Conservation (phyloP, 1,139 yeast genomes). For the Magnusiomyces fungicola region DNA sequence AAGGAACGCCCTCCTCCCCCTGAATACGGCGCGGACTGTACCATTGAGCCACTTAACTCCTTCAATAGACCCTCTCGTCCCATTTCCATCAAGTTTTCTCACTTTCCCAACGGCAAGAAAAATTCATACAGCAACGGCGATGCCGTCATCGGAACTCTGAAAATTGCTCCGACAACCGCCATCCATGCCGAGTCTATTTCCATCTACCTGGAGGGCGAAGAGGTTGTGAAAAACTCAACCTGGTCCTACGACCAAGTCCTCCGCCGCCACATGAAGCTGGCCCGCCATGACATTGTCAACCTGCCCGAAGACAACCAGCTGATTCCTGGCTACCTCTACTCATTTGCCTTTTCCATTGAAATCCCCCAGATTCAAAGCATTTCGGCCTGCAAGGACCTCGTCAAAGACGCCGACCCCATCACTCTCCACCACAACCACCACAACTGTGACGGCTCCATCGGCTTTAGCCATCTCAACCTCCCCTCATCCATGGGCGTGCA, state of each 20-base stretch:
- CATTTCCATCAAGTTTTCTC: neutral
- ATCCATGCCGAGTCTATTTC: neutral
- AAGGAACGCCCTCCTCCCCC: neutral
- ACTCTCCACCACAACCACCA: neutral
- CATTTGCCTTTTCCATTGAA: conserved; percentile 2
- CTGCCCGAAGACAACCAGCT: conserved; percentile 1
- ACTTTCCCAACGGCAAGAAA: neutral
- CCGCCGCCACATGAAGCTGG: neutral
- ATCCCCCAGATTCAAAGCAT: neutral
- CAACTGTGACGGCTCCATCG: neutral
- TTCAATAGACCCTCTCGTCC: neutral
- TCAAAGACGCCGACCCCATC: neutral
- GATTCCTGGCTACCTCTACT: neutral
- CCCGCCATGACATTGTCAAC: neutral
- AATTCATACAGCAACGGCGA: neutral
- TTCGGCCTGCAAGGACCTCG: neutral
- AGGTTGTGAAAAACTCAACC: neutral
- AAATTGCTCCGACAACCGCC: neutral
- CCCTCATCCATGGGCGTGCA: neutral
- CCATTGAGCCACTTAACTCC: neutral
- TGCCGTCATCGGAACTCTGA: neutral
- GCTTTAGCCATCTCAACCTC: neutral
- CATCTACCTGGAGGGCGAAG: conserved; percentile 2
- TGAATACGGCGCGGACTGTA: neutral
- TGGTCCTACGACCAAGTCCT: conserved; percentile 1